Percentiles rank a stretch among this genome's conserved stretches.
Evolutionary conservation across 352 stramenopile species (phyloP).

Genomic region (Phytophthora gonapodyides): DNA sequence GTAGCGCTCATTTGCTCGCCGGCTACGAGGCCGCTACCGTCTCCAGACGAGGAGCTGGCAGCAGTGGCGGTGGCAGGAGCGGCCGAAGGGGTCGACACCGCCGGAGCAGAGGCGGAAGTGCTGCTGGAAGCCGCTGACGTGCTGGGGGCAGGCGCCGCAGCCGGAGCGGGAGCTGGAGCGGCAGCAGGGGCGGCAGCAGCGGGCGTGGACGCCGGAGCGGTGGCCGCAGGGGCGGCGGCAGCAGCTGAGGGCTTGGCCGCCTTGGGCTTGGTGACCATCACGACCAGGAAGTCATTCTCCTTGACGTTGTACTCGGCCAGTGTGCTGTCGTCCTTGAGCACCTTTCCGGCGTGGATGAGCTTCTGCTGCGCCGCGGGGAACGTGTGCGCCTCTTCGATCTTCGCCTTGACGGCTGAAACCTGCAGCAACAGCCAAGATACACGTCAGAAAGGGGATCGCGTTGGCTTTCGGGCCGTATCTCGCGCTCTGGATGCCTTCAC

Average conservation of each 20-base stretch:
- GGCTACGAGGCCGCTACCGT: conserved; percentile 22
- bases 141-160: conserved; percentile 43
- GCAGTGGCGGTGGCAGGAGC: conserved; percentile 45
- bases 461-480: conserved; percentile 1
- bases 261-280: conserved; percentile 91
- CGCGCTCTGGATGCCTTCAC: neutral
- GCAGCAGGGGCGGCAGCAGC: conserved; percentile 26
- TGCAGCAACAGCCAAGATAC: conserved; percentile 31
- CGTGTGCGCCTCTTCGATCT: conserved; percentile 76
- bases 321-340: conserved; percentile 86
- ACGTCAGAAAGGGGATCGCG: conserved; percentile 9
- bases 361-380: conserved; percentile 81
- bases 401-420: conserved; percentile 78
- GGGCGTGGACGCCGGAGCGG: conserved; percentile 14
- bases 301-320: conserved; percentile 86
- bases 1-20: conserved; percentile 56
- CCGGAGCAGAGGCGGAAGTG: conserved; percentile 57
- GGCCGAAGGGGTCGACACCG: conserved; percentile 69
- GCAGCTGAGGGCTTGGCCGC: conserved; percentile 49
- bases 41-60: conserved; percentile 21
- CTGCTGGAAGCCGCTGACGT: conserved; percentile 78
- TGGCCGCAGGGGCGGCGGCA: conserved; percentile 19
- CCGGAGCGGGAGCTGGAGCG: conserved; percentile 30
- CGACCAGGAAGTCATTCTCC: conserved; percentile 89
- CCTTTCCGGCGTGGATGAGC: conserved; percentile 88